Evolutionary conservation across 345 rosid species (phyloP), one percentile per base, ranked within the genome.

Genomic region (Gossypium longicalyx): DNA sequence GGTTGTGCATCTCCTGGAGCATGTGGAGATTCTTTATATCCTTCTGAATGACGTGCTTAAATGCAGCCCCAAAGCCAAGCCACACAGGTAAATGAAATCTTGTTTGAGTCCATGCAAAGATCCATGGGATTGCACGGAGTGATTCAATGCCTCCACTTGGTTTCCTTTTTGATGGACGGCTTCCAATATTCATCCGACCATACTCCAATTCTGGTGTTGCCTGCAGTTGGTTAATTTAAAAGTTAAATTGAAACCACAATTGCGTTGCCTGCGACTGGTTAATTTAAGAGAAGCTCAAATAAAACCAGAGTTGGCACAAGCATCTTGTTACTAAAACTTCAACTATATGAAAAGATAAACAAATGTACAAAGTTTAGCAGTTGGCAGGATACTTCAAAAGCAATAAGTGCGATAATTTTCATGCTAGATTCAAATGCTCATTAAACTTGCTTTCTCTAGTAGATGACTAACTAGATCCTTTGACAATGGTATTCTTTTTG

Each of bases 61-160:
- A 95, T 53, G 98, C 98, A 2, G 86, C 87, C 71, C 99, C 93
- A 68, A 93, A 91, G 66, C 99, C 99, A 67, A 95, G 97, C 99
- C 99, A 93, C 12, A 93, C 97, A 0, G 98, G 99, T 41, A 95
- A 86, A 78, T 93, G 98, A 71, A 95, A 95, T 81, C 99, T 91
- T 4, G 98, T 93, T 80, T 95, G 98, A 17, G 99, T 93, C 99
- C 99, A 95, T 1, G 98, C 99, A 82, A 95, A 95, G 79, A 95
- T 93, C 99, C 99, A 95, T 2, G 99, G 99, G 77, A 95, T 95
- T 13, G 99, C 98, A 59, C 99, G 93, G n/a, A 95, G 92, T 45
- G 97, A 90, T 75, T 93, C 99, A 7, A 95, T 95, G 41, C 99
- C 99, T 73, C 98, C 97, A n/a, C 96, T 91, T 3, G 96, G 92